These are phyloP conservation scores for Aspergillus costaricaensis DNA, from an alignment of 2,329 filamentous ascomycete genomes.

Conservation along the genomic window DNA sequence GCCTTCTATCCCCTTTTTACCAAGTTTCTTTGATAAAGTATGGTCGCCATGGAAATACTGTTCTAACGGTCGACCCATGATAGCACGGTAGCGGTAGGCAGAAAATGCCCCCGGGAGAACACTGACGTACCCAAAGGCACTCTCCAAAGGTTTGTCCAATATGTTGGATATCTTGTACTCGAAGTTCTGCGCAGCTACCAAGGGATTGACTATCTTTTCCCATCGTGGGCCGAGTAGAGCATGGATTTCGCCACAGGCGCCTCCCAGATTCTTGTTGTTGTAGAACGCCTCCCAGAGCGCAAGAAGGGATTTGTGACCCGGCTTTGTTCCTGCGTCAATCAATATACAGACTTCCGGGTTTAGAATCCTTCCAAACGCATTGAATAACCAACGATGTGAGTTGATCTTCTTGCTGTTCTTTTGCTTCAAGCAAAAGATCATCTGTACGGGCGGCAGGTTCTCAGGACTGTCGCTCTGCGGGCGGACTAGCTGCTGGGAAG, in stretches of 20 bases:
- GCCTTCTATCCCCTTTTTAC: slow-evolving; percentile 98
- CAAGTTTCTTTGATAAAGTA: slow-evolving; percentile 89
- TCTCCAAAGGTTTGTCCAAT: slow-evolving; percentile 95
- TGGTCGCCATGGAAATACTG: slow-evolving; percentile 99
- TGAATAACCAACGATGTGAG: slow-evolving; percentile 98
- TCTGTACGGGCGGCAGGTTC: slow-evolving; percentile 92
- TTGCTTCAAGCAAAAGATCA: slow-evolving; percentile 99
- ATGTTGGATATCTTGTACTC: slow-evolving; percentile 99
- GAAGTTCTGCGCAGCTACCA: slow-evolving; percentile 96
- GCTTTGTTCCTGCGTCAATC: slow-evolving; percentile 96
- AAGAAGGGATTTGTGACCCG: slow-evolving; percentile 84
- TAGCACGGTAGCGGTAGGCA: slow-evolving; percentile 94
- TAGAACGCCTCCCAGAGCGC: slow-evolving; percentile 98
- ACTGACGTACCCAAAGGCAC: slow-evolving; percentile 94
- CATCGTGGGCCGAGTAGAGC: slow-evolving; percentile 92
- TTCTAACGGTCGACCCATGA: slow-evolving; percentile 94
- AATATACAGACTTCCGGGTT: slow-evolving; percentile 97
- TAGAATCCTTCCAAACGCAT: slow-evolving; percentile 92
- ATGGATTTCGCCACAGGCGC: slow-evolving; percentile 98
- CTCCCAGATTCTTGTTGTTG: slow-evolving; percentile 98
- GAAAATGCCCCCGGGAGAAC: slow-evolving; percentile 99
- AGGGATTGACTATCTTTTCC: slow-evolving; percentile 87
- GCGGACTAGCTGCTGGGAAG: slow-evolving; percentile 94
- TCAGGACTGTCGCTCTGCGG: slow-evolving; percentile 80
- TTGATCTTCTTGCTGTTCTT: slow-evolving; percentile 99